These are phyloP conservation scores for Odonthalia washingtoniensis DNA, from an alignment of 31 red algal species.

Conservation along the genomic window DNA sequence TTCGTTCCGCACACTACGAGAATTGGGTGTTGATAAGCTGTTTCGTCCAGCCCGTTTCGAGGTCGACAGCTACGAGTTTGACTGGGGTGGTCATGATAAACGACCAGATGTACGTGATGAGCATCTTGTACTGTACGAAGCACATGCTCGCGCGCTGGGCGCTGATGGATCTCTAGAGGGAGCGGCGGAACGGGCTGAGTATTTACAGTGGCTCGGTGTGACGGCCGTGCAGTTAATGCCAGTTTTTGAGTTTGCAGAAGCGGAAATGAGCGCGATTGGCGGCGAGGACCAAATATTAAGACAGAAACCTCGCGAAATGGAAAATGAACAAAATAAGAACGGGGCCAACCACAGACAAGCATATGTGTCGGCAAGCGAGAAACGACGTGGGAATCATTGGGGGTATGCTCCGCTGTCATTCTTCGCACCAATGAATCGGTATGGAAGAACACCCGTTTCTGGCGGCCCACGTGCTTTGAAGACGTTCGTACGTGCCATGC, in stretches of 20 bases:
- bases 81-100: conserved; percentile 35
- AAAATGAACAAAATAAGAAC: not conserved
- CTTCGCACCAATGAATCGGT: conserved; percentile 79
- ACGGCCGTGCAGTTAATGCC: conserved; percentile 82
- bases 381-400: conserved; percentile 57
- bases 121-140: conserved; percentile 71
- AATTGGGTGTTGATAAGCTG: conserved; percentile 29
- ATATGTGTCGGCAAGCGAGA: not conserved
- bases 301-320: not conserved
- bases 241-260: conserved; percentile 67
- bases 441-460: conserved; percentile 26
- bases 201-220: conserved; percentile 69
- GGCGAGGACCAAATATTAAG: conserved; percentile 36
- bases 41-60: conserved; percentile 53
- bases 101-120: conserved; percentile 3
- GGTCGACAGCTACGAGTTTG: conserved; percentile 15
- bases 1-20: conserved; percentile 41
- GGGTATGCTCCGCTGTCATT: conserved; percentile 81
- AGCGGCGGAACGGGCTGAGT: conserved; percentile 38
- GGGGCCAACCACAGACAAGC: not conserved
- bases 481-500: conserved; percentile 64
- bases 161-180: conserved; percentile 47
- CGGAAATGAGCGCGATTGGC: conserved; percentile 33
- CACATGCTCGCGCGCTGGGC: conserved; percentile 53
- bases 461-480: conserved; percentile 64